Evolutionary conservation across 2,329 filamentous ascomycete species (phyloP).

Genomic region (Sporothrix curviconia): DNA sequence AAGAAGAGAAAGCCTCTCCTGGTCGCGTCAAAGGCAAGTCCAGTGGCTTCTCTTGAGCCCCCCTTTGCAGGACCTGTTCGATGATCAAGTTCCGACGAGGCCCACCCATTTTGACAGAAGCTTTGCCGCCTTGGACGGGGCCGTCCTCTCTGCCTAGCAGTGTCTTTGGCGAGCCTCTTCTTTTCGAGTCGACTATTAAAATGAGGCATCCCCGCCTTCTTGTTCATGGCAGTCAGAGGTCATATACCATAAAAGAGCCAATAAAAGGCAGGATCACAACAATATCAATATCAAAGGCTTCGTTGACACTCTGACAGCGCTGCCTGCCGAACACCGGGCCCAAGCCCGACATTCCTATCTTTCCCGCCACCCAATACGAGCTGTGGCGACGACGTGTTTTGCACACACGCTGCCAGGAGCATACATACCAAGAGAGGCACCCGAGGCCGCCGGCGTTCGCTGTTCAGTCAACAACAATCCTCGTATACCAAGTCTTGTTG

Average conservation of each 20-base stretch:
- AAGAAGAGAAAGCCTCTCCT: too few species aligned
- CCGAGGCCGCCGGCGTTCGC: not conserved
- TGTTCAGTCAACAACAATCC: not conserved
- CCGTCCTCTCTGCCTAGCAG: not conserved
- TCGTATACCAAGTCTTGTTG: not conserved
- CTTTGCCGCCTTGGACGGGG: not conserved
- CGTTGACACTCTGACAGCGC: too few species aligned
- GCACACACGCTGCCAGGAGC: not conserved
- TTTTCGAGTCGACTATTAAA: not conserved
- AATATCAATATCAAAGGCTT: not conserved
- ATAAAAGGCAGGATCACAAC: not conserved
- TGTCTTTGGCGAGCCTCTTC: too few species aligned
- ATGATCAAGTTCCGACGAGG: too few species aligned
- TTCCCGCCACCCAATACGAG: not conserved
- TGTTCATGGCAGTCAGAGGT: not conserved
- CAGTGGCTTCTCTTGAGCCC: too few species aligned
- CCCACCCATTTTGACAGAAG: too few species aligned
- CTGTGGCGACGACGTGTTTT: not conserved
- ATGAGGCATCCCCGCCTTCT: not conserved
- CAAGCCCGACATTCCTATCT: not conserved
- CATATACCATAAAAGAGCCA: not conserved
- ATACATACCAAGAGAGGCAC: too few species aligned
- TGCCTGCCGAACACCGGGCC: too few species aligned
- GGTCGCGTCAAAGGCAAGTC: too few species aligned
- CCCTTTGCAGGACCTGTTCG: too few species aligned